phyloP scores from a whole-genome alignment of 331 rosid genomes.

The Quercus phellos region DNA sequence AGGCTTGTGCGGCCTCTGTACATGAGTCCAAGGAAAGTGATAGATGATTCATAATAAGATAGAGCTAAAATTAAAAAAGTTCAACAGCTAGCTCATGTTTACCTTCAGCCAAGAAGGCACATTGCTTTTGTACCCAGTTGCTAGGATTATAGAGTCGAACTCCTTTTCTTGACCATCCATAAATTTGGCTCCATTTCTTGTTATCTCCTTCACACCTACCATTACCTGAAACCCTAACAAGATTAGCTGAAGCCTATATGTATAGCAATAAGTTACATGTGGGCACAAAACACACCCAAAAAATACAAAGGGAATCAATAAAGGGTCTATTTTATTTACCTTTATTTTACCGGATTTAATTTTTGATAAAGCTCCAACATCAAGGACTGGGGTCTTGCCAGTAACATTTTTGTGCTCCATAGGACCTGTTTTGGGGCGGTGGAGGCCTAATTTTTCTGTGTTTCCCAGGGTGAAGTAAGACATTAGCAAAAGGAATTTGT shows the following conservation, averaged over 20 bases:
- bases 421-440: constrained; percentile 89
- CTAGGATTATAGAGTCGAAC: constrained; percentile 84
- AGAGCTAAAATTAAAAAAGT: constrained; percentile 38
- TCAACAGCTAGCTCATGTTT: constrained; percentile 5
- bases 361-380: constrained; percentile 69
- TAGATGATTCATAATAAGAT: constrained; percentile 51
- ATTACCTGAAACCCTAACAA: constrained; percentile 40
- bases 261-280: no score
- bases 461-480: constrained; percentile 56
- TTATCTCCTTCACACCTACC: constrained; percentile 83
- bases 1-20: constrained; percentile 36
- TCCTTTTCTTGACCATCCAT: constrained; percentile 80
- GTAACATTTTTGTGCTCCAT: constrained; percentile 76
- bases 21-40: constrained; percentile 54
- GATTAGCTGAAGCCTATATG: neutral
- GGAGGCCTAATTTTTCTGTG: constrained; percentile 68
- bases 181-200: constrained; percentile 76
- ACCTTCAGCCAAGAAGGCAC: constrained; percentile 98
- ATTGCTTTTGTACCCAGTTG: constrained; percentile 95
- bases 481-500: constrained; percentile 51
- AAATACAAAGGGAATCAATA: no score
- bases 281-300: neutral
- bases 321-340: constrained; percentile 30
- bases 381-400: constrained; percentile 91
- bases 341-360: constrained; percentile 74